Evolutionary conservation across 352 stramenopile genomes (phyloP).

Genomic region (Phytophthora nicotianae): DNA sequence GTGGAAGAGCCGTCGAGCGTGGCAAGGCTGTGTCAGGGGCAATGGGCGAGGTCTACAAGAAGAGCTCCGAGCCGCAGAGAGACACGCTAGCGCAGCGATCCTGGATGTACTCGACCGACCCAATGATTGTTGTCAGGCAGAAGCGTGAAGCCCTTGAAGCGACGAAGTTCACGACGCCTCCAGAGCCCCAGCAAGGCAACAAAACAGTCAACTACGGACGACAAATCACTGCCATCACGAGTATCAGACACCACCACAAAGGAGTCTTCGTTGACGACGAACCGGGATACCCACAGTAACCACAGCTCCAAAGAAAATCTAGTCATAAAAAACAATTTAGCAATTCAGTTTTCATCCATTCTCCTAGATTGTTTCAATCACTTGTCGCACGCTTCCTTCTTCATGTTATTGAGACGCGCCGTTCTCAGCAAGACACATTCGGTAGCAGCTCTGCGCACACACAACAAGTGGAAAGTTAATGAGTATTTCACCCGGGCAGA

Average conservation of each 20-base stretch:
- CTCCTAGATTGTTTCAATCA: slow-evolving; percentile 19
- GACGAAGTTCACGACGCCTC: slow-evolving; percentile 3
- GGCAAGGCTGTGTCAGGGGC: slow-evolving; percentile 68
- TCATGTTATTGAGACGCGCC: slow-evolving; percentile 22
- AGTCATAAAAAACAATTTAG: slow-evolving; percentile 9
- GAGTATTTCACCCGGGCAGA: not conserved
- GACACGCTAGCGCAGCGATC: slow-evolving; percentile 76
- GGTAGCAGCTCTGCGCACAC: slow-evolving; percentile 68
- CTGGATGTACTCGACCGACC: slow-evolving; percentile 80
- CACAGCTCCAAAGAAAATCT: not conserved
- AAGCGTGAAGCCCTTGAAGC: slow-evolving; percentile 27
- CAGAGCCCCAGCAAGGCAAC: slow-evolving; percentile 21
- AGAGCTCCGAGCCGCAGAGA: slow-evolving; percentile 59
- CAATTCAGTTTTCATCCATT: slow-evolving; percentile 27
- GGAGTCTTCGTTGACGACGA: slow-evolving; percentile 74
- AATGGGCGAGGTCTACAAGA: slow-evolving; percentile 69
- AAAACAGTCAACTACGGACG: slow-evolving; percentile 38
- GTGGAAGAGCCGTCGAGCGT: slow-evolving; percentile 50
- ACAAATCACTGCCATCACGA: slow-evolving; percentile 67
- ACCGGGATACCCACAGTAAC: slow-evolving; percentile 17
- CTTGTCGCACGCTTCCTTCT: slow-evolving; percentile 5
- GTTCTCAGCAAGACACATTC: slow-evolving; percentile 49
- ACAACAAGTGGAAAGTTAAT: slow-evolving; percentile 6
- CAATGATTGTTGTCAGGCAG: slow-evolving; percentile 62
- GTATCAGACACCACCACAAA: slow-evolving; percentile 51